A percentile compares a stretch with the other conserved stretches of the same genome.
Conservation (phyloP, 139 green algal genomes). For the Chlorokybus atmophyticus region DNA sequence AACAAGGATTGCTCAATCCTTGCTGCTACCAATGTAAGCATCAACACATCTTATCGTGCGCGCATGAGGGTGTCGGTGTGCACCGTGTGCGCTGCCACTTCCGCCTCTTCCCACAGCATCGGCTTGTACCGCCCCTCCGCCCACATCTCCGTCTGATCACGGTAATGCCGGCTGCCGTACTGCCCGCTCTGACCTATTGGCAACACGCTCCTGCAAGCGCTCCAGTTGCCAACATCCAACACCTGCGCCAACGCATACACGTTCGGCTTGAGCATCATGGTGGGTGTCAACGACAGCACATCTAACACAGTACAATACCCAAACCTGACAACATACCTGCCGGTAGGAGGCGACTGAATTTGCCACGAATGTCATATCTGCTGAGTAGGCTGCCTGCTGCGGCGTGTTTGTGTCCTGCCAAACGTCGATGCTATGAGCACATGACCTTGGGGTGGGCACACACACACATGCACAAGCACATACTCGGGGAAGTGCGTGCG, state of each 20-base stretch:
- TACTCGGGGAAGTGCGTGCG: no score
- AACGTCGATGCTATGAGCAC: no score
- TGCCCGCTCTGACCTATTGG: background rate
- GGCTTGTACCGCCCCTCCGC: background rate
- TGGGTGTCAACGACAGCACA: background rate
- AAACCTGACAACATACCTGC: background rate
- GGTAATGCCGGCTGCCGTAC: background rate
- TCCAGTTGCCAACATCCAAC: background rate
- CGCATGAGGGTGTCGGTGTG: no score
- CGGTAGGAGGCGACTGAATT: background rate
- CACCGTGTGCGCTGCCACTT: no score
- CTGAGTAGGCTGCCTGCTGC: background rate
- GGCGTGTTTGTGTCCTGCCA: background rate
- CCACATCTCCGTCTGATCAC: background rate
- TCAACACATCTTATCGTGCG: no score
- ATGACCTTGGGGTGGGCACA: no score
- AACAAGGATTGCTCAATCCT: no score
- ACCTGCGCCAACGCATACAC: no score
- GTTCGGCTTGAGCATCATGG: no score
- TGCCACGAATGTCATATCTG: background rate
- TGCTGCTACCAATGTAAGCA: no score
- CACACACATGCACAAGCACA: no score
- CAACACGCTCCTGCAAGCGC: background rate
- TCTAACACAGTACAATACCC: background rate
- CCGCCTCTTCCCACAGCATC: slow-evolving; percentile 1